phyloP scores from a whole-genome alignment of 2,329 filamentous ascomycete species.

The Claviceps maximensis region DNA sequence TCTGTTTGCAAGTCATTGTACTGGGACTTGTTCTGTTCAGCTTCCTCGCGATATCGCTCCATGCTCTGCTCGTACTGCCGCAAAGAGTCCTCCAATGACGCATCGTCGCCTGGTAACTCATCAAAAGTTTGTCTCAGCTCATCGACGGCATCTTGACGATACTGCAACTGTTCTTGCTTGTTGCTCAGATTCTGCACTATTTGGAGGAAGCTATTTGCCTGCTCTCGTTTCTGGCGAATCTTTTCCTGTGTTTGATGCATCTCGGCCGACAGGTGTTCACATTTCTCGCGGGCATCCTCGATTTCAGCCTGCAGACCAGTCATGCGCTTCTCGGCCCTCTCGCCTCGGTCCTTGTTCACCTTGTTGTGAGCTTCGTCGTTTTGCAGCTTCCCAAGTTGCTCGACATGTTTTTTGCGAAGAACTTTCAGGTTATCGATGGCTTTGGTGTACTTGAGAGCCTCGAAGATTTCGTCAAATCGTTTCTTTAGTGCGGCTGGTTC shows the following conservation, averaged over 20 bases:
- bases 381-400: slow-evolving; percentile 59
- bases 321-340: slow-evolving; percentile 53
- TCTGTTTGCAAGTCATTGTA: slow-evolving; percentile 51
- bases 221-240: slow-evolving; percentile 53
- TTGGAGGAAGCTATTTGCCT: slow-evolving; percentile 59
- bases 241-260: slow-evolving; percentile 46
- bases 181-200: slow-evolving; percentile 64
- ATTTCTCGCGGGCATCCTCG: slow-evolving; percentile 44
- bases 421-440: slow-evolving; percentile 90
- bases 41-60: slow-evolving; percentile 48
- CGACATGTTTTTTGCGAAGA: slow-evolving; percentile 69
- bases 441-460: slow-evolving; percentile 92
- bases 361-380: slow-evolving; percentile 67
- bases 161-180: slow-evolving; percentile 61
- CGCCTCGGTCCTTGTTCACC: slow-evolving; percentile 71
- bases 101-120: slow-evolving; percentile 66
- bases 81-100: slow-evolving; percentile 56
- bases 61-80: slow-evolving; percentile 69
- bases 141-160: slow-evolving; percentile 55
- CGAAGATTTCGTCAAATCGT: slow-evolving; percentile 94
- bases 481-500: slow-evolving; percentile 79
- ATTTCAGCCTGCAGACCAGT: slow-evolving; percentile 54
- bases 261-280: slow-evolving; percentile 42
- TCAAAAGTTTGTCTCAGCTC: slow-evolving; percentile 61
- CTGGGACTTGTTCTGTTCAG: slow-evolving; percentile 46